These are phyloP conservation scores for Saccharomycopsis selenospora DNA, from an alignment of 805 yeast species.

Conservation along the genomic window DNA sequence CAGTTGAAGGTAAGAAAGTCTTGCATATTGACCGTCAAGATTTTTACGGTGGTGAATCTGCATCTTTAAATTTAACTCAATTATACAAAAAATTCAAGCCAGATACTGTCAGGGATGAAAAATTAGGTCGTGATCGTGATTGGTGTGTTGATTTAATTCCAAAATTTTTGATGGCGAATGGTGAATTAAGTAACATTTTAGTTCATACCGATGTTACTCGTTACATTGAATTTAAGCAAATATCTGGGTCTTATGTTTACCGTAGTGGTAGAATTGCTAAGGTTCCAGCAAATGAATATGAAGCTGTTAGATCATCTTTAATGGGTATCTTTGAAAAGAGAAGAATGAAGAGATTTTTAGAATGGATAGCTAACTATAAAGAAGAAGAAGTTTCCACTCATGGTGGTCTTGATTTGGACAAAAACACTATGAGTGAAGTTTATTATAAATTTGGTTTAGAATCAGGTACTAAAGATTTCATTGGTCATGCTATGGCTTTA, in stretches of 20 bases:
- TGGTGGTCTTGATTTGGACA: constrained; percentile 78
- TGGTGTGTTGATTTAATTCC: constrained; percentile 98
- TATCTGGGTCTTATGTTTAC: constrained; percentile 92
- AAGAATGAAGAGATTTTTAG: constrained; percentile 86
- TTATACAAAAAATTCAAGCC: constrained; percentile 85
- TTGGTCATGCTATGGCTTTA: constrained; percentile 98
- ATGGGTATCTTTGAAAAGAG: constrained; percentile 97
- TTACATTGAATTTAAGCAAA: constrained; percentile 92
- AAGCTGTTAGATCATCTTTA: constrained; percentile 83
- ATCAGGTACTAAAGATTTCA: constrained; percentile 87
- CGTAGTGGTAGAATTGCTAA: constrained; percentile 86
- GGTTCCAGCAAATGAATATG: constrained; percentile 87
- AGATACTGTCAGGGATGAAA: constrained; percentile 52
- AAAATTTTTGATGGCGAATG: constrained; percentile 94
- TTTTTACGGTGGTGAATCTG: constrained; percentile 91
- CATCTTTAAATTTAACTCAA: constrained; percentile 64
- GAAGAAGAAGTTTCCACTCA: constrained; percentile 78
- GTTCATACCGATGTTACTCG: constrained; percentile 95
- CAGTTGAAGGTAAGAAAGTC: constrained; percentile 98
- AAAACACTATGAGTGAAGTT: constrained; percentile 84
- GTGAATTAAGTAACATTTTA: constrained; percentile 91
- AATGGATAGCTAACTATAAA: constrained; percentile 74
- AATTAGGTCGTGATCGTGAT: constrained; percentile 86
- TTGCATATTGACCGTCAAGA: constrained; percentile 94
- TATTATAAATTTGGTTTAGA: constrained; percentile 87